These are phyloP conservation scores for Candida railenensis DNA, from an alignment of 805 yeast genomes.

Conservation along the genomic window DNA sequence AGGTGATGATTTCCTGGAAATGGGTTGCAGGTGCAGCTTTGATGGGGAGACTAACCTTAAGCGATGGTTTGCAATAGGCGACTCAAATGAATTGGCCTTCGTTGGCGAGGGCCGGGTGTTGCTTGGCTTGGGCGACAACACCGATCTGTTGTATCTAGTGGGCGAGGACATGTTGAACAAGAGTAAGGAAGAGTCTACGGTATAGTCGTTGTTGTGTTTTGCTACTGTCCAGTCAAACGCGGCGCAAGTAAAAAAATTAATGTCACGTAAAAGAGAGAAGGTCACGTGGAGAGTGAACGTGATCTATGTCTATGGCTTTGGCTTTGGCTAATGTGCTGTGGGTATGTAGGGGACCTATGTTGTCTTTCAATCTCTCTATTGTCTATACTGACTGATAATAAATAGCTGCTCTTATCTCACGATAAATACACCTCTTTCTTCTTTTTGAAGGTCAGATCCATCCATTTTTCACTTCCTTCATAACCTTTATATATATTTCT, in stretches of 20 bases:
- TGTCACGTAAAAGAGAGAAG: not conserved
- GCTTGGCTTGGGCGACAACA: conserved; percentile 22
- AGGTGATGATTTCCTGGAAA: not conserved
- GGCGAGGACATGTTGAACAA: conserved; percentile 13
- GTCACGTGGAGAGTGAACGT: not conserved
- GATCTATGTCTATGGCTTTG: too few relatives aligned
- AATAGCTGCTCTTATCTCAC: not conserved
- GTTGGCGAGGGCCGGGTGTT: conserved; percentile 15
- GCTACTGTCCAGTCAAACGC: not conserved
- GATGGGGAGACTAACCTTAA: conserved; percentile 2
- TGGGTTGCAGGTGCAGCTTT: not conserved
- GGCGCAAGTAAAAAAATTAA: not conserved
- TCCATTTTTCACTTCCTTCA: not conserved
- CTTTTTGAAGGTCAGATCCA: too few relatives aligned
- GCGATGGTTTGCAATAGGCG: conserved; percentile 8
- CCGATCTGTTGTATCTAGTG: conserved; percentile 16
- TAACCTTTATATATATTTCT: not conserved
- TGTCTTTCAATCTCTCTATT: too few relatives aligned
- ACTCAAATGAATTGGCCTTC: conserved; percentile 8
- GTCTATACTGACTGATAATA: not conserved
- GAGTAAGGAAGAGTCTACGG: not conserved
- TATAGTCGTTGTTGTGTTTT: not conserved
- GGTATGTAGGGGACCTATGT: too few relatives aligned
- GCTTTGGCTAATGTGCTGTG: too few relatives aligned
- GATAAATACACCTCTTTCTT: not conserved